Base-by-base conservation (phyloP, 176 grass and related monocot species). In the Cymbopogon citratus region DNA sequence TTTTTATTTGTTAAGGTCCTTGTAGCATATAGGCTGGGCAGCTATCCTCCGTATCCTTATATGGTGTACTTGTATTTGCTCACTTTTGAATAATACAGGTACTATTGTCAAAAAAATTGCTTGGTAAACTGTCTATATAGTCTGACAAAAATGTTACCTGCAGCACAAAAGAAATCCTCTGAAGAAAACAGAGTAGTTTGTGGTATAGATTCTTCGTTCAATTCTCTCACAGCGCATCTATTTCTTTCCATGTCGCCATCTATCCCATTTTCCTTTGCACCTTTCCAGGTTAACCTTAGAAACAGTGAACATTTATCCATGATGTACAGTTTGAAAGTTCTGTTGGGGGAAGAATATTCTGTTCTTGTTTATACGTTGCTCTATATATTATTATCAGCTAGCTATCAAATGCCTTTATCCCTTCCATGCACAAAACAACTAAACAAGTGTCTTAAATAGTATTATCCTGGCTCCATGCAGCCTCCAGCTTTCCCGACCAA, bases 321-420 rank as follows among this genome's bases (percentile, higher is more conserved):
- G 66, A 40, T 56, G 48, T 29, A 68, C 48, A 3, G 35, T 9
- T 27, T 28, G 9, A 38, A 57, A 40, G 23, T 25, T 67, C 29
- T 81, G 15, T 59, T 38, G 34, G 66, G 66, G 33, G 78, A 81
- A 70, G 69, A n/a, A 25, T 70, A 15, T 57, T 38, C 3, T 80
- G 1, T 19, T 70, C 66, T 26, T 36, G 7, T 56, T 67, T 66
- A 66, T 23, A 46, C 6, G 45, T 48, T 48, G 3, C 13, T 48
- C 15, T 48, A 48, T 16, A 6, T 39, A 31, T 2, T 27, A 38
- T 69, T 56, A 69, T 54, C 29, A 29, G 52, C 31, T 2, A 69
- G 25, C 13, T 2, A 36, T 11, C 9, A 31, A 23, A 12, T 36
- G 65, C 8, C 44, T 38, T 38, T 14, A 39, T 25, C 25, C 51